These are phyloP conservation scores for Eucalyptus curtisii DNA, from an alignment of 345 rosid genomes.

Conservation along the genomic window DNA sequence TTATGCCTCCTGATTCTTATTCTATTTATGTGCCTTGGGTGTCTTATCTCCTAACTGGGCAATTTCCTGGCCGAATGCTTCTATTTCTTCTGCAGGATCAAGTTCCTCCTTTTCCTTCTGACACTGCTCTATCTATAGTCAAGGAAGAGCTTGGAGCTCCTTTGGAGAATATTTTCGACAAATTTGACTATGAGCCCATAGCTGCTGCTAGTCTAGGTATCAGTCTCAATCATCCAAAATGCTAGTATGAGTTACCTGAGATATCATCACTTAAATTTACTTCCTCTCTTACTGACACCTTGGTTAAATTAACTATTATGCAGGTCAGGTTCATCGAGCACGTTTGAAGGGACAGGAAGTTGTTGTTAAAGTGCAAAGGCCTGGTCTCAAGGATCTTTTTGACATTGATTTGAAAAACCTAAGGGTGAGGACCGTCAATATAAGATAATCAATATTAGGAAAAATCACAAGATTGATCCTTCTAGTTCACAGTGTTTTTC, in stretches of 20 bases:
- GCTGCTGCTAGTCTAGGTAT: conserved; percentile 99
- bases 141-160: conserved; percentile 93
- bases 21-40: neutral
- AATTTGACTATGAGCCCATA: conserved; percentile 84
- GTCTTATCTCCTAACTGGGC: neutral
- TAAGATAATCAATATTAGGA: neutral
- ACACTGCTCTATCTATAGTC: conserved; percentile 70
- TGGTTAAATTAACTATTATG: neutral
- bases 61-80: neutral
- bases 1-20: neutral
- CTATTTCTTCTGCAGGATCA: conserved; percentile 54
- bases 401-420: conserved; percentile 94
- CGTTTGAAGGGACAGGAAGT: conserved; percentile 82
- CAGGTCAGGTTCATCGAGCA: conserved; percentile 99
- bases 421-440: conserved; percentile 35
- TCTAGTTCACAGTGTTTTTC: neutral
- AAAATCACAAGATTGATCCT: neutral
- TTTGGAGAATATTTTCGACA: conserved; percentile 51
- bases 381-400: conserved; percentile 92
- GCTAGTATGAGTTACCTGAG: neutral
- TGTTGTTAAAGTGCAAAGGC: conserved; percentile 94
- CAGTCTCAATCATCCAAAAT: neutral
- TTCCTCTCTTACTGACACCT: neutral
- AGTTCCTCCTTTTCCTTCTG: conserved; percentile 98
- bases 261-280: neutral